Evolutionary conservation across 139 green algal genomes (phyloP).

Genomic region (Haematococcus sp.): DNA sequence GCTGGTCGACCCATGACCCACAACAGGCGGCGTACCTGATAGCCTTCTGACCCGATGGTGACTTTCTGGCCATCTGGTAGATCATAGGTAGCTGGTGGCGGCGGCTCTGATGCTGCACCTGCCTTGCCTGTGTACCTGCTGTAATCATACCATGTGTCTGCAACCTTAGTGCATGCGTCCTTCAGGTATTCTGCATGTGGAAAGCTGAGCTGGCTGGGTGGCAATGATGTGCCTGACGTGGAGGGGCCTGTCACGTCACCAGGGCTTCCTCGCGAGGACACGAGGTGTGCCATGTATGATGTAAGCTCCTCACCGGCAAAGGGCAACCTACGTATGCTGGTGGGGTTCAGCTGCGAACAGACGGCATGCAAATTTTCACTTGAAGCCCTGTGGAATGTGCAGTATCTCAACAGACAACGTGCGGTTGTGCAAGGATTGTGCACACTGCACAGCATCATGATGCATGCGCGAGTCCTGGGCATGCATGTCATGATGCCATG

Average conservation of each 20-base stretch:
- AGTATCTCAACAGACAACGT: constrained; percentile 2
- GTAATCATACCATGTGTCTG: not conserved
- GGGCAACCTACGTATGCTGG: not conserved
- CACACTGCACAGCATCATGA: not conserved
- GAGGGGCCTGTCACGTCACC: not conserved
- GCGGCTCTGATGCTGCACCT: not conserved
- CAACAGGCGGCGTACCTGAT: too few species aligned
- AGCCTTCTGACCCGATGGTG: too few species aligned
- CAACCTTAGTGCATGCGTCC: not conserved
- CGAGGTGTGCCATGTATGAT: not conserved
- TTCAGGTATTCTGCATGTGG: not conserved
- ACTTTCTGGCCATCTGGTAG: too few species aligned
- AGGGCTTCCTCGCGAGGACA: not conserved
- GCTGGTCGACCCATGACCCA: too few species aligned
- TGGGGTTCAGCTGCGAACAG: too few species aligned
- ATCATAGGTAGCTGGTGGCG: too few species aligned
- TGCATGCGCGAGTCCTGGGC: not conserved
- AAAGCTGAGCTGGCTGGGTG: not conserved
- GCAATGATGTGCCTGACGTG: not conserved
- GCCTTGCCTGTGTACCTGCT: not conserved
- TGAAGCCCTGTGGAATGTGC: too few species aligned
- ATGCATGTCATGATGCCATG: too few species aligned
- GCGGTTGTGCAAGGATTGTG: not conserved
- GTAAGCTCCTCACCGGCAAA: constrained; percentile 1
- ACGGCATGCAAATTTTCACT: too few species aligned